A percentile compares a stretch with the other conserved stretches of the same genome.
These are phyloP conservation scores for Phytophthora foliorum DNA, from an alignment of 352 stramenopile genomes.

Conservation along the genomic window DNA sequence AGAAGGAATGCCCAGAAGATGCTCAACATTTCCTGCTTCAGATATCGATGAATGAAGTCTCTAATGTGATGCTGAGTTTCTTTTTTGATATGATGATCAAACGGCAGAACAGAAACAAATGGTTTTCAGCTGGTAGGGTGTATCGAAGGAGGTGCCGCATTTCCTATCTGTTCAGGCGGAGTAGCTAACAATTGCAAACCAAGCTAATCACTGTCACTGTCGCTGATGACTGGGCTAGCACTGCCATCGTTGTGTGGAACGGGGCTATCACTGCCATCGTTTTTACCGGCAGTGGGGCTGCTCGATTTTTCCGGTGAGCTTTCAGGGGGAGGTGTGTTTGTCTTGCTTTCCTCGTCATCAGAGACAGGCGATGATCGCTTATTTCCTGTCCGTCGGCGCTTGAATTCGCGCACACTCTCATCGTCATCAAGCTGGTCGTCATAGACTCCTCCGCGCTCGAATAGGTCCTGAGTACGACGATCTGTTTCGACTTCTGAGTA, in stretches of 20 bases:
- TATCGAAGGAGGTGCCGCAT: constrained; percentile 12
- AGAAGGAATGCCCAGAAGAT: background rate
- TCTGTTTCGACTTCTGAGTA: constrained; percentile 80
- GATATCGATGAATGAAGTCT: constrained; percentile 9
- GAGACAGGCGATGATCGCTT: constrained; percentile 26
- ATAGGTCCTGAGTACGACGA: constrained; percentile 64
- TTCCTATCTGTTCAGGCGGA: constrained; percentile 19
- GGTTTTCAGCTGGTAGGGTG: constrained; percentile 12
- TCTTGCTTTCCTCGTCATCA: constrained; percentile 63
- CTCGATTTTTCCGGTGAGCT: constrained; percentile 30
- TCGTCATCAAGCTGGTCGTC: constrained; percentile 75
- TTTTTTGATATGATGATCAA: background rate
- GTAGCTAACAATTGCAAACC: constrained; percentile 22
- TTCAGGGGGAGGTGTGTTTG: constrained; percentile 35
- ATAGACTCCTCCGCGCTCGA: constrained; percentile 73
- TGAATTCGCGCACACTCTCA: constrained; percentile 69
- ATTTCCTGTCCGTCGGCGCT: constrained; percentile 56
- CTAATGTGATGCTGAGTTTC: background rate
- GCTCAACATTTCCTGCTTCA: constrained; percentile 4
- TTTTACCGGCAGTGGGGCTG: constrained; percentile 33
- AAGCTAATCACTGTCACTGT: constrained; percentile 79
- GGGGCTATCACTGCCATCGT: constrained; percentile 37
- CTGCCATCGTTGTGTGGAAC: constrained; percentile 41
- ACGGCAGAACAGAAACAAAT: constrained; percentile 1
- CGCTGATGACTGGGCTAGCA: constrained; percentile 77